Base-by-base conservation (phyloP, 176 grass and related monocot genomes). In the Rhipidocladum racemiflorum region DNA sequence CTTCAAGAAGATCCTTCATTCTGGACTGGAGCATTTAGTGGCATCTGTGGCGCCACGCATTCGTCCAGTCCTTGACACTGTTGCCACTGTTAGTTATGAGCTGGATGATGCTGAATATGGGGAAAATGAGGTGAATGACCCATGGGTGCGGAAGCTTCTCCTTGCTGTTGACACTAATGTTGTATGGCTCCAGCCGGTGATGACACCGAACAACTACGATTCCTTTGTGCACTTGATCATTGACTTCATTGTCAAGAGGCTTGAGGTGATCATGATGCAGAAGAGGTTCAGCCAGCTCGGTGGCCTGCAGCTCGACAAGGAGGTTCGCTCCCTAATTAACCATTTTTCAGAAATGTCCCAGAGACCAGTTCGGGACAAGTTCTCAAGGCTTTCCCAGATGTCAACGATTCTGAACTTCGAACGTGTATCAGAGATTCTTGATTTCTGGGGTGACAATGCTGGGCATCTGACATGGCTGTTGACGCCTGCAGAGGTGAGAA, bases 261-360 rank as follows among this genome's bases (percentile, higher is more conserved):
- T 98, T 0, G 95, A 95, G 87, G 95, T 98, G 36, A 98, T 98
- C 61, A 98, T 98, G 95, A 93, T 95, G 90, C 92, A 95, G 88
- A 98, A 98, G 74, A 84, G 88, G 85, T 98, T 98, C 49, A 98
- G 92, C 67, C 95, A 98, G 72, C 85, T 98, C 29, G 95, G 92
- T 36, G 95, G 95, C 54, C 81, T 98, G 27, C 95, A 98, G 66
- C 87, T 98, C 7, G 92, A 94, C 73, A 97, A 92, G 79, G 95
- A 94, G 53, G 88, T 98, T 30, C 87, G 95, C 20, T 86, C 88
- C 54, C 84, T 98, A 42, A 93, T 98, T 71, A 95, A 98, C 76
- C 88, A 98, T 89, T 98, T 98, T 79, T 95, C 92, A 0, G 95
- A 95, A 73, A 98, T 98, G 88, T 93, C 92, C 2, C 92, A 93